These are phyloP conservation scores for Apophysomyces elegans DNA, from an alignment of 371 early-diverging fungal species.

Conservation along the genomic window DNA sequence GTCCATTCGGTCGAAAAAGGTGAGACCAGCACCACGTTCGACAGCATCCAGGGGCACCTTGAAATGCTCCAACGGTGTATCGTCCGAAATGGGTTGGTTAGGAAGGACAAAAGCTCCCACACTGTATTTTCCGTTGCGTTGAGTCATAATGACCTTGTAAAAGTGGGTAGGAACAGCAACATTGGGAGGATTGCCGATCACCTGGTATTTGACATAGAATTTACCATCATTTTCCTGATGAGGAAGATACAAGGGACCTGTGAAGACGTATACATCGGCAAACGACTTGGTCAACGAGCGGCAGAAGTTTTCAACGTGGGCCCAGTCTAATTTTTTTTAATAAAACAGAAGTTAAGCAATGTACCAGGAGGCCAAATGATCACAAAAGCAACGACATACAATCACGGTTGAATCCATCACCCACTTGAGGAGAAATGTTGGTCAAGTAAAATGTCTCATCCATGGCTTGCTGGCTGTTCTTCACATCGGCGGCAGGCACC, in stretches of 20 bases:
- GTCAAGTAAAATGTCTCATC: slow-evolving; percentile 80
- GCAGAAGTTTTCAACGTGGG: slow-evolving; percentile 78
- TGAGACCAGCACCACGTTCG: slow-evolving; percentile 78
- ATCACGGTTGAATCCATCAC: slow-evolving; percentile 82
- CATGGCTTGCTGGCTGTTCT: slow-evolving; percentile 71
- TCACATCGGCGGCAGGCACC: slow-evolving; percentile 86
- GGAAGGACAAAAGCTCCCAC: slow-evolving; percentile 86
- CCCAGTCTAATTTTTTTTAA: slow-evolving; percentile 64
- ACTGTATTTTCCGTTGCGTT: slow-evolving; percentile 53
- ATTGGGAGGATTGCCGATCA: slow-evolving; percentile 88
- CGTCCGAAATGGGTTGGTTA: slow-evolving; percentile 74
- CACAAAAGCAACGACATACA: slow-evolving; percentile 40
- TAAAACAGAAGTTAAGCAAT: neutral
- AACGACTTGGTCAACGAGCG: slow-evolving; percentile 67
- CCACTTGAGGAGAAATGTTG: slow-evolving; percentile 86
- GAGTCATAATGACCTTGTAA: slow-evolving; percentile 82
- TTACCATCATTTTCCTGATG: slow-evolving; percentile 69
- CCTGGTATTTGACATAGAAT: slow-evolving; percentile 85
- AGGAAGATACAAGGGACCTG: slow-evolving; percentile 84
- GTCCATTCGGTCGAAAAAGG: slow-evolving; percentile 76
- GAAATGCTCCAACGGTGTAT: slow-evolving; percentile 71
- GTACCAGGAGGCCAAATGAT: slow-evolving; percentile 1
- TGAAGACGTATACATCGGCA: slow-evolving; percentile 76
- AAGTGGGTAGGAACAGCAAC: slow-evolving; percentile 94
- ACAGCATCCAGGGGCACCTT: slow-evolving; percentile 78